Percentiles rank a stretch among this genome's conserved stretches.
Conservation (phyloP, 2,329 filamentous ascomycete species). For the Zymoseptoria passerinii region DNA sequence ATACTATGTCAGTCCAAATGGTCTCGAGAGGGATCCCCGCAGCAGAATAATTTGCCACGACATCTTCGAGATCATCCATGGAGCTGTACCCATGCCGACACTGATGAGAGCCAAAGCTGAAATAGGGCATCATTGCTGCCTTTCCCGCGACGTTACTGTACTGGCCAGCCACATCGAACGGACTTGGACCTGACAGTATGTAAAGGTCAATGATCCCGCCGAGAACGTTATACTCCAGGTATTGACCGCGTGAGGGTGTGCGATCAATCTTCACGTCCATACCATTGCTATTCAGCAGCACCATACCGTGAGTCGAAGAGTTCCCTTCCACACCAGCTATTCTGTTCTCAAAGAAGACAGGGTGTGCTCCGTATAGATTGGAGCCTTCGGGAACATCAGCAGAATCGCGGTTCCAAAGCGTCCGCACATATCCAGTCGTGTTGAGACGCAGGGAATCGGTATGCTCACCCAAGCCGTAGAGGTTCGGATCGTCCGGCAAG, state of each 20-base stretch:
- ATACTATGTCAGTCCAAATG: conserved; percentile 54
- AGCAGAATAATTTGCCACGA: conserved; percentile 55
- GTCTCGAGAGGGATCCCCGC: conserved; percentile 61
- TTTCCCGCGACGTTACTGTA: conserved; percentile 42
- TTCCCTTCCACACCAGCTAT: not conserved
- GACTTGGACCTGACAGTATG: conserved; percentile 41
- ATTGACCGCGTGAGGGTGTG: conserved; percentile 44
- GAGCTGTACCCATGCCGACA: conserved; percentile 34
- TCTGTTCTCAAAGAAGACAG: conserved; percentile 65
- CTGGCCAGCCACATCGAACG: conserved; percentile 40
- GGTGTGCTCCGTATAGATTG: conserved; percentile 66
- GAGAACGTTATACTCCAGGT: conserved; percentile 69
- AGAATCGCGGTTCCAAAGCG: conserved; percentile 60
- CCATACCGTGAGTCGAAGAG: conserved; percentile 54
- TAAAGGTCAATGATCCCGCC: conserved; percentile 64
- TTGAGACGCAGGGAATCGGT: conserved; percentile 51
- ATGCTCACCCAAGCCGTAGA: conserved; percentile 75
- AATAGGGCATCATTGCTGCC: conserved; percentile 44
- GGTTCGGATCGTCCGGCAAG: conserved; percentile 57
- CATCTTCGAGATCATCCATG: conserved; percentile 56
- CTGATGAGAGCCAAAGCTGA: conserved; percentile 45
- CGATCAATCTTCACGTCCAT: conserved; percentile 71
- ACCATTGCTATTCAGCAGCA: conserved; percentile 61
- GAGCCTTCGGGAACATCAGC: conserved; percentile 50
- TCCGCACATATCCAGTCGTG: conserved; percentile 60